Base-by-base conservation (phyloP, 768 basidiomycete genomes). In the Phylloporus rhodoxanthus region DNA sequence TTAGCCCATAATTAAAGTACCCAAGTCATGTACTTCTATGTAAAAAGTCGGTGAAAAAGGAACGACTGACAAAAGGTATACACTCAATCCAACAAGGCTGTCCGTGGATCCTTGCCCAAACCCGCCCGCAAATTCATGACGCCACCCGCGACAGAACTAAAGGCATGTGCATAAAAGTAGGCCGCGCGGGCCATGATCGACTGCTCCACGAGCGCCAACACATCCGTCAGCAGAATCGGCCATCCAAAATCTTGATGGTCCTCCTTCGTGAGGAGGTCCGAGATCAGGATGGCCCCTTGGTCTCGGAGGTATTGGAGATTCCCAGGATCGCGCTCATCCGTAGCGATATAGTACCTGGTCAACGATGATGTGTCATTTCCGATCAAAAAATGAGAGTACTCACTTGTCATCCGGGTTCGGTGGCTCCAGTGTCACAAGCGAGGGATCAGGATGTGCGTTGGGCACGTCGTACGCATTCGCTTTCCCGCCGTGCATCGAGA, bases 151-250 rank as follows among this genome's bases (percentile, higher is more conserved):
- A 74, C 64, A 17, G 72, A 74, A 47, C 69, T 72, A 34, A 68
- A 47, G 0, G 60, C 69, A 37, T 75, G 70, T 0, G 67, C 75
- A 15, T 74, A 75, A 48, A 76, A 76, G 49, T 65, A 76, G 0
- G 62, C 65, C 9, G 67, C 58, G n/a, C 59, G 65, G 0, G 68
- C 53, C 51, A 75, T 56, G 47, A 69, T 45, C 20, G 66, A 60
- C 57, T 77, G 75, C 48, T 75, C 74, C 30, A 75, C 63, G 28
- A 75, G 54, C 11, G 68, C 72, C 20, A 71, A 53, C 25, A 77
- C 66, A 47, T 75, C 75, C 32, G 71, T 72, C 51, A 76, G 17
- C 48, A 77, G 51, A 43, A 76, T 53, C 15, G 68, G 58, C 75
- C 75, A 77, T 6, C 72, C 73, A 26, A 69, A 65, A 25, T 52